Percentiles rank a stretch among this genome's conserved stretches.
Conservation (phyloP, 768 basidiomycete genomes). For the Leccinum incarnatum region DNA sequence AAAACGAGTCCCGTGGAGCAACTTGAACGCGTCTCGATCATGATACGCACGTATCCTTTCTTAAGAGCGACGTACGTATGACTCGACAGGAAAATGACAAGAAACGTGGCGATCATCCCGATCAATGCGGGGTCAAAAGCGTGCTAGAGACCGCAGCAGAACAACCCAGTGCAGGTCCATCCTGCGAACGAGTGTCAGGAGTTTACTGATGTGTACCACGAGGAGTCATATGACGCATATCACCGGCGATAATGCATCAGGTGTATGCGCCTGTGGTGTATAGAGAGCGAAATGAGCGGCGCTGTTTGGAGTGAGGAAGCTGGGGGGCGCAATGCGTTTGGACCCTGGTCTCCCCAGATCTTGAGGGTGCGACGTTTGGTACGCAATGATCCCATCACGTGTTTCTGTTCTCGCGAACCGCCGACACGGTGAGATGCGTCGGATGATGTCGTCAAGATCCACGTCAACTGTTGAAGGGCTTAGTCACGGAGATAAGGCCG, state of each 20-base stretch:
- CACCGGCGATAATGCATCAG: conserved; percentile 9
- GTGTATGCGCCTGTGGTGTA: conserved; percentile 48
- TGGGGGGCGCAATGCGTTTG: conserved; percentile 46
- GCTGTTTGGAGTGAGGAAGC: conserved; percentile 50
- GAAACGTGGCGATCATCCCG: conserved; percentile 17
- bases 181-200: conserved; percentile 7
- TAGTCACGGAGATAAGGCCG: conserved; percentile 65
- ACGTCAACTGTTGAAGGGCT: conserved; percentile 77
- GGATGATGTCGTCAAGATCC: conserved; percentile 24
- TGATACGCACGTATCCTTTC: neutral
- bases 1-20: neutral
- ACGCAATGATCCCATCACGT: conserved; percentile 47
- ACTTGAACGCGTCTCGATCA: neutral
- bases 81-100: conserved; percentile 23
- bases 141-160: conserved; percentile 20
- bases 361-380: conserved; percentile 48
- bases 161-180: conserved; percentile 21
- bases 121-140: conserved; percentile 11
- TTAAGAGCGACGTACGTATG: conserved; percentile 6
- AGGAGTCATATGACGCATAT: conserved; percentile 24
- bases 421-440: conserved; percentile 36
- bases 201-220: conserved; percentile 24
- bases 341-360: conserved; percentile 57
- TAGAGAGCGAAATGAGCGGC: conserved; percentile 58
- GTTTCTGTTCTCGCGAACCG: conserved; percentile 59